Evolutionary conservation across 176 grass and related monocot genomes (phyloP).

Genomic region (Tillandsia leiboldiana): DNA sequence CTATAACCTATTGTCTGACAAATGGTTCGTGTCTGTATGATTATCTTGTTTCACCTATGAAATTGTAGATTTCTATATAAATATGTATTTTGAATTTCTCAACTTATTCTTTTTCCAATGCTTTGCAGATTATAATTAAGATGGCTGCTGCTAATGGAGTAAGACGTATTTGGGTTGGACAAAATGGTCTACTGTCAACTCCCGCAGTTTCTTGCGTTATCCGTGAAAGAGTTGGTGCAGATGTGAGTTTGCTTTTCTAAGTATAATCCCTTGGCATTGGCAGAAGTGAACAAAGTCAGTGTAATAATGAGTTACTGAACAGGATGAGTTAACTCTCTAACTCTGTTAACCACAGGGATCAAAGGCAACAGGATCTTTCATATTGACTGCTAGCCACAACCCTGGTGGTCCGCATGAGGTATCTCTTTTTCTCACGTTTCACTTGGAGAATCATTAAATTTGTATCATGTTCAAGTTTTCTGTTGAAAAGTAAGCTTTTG

Average conservation of each 20-base stretch:
- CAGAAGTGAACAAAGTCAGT: no score
- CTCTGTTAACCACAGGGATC: constrained; percentile 54
- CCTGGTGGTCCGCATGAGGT: constrained; percentile 86
- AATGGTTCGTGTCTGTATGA: neutral
- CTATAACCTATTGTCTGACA: neutral
- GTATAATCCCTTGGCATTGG: neutral
- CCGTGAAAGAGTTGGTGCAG: constrained; percentile 80
- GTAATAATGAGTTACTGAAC: neutral
- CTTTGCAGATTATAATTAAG: constrained; percentile 74
- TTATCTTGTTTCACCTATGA: neutral
- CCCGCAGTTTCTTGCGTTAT: constrained; percentile 93
- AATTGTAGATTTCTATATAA: neutral
- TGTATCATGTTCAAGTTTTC: neutral
- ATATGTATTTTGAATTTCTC: neutral
- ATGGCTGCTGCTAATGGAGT: constrained; percentile 97
- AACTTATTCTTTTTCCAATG: constrained; percentile 16
- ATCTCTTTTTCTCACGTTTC: constrained; percentile 23
- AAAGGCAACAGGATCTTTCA: constrained; percentile 89
- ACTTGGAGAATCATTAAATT: neutral
- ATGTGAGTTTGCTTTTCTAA: constrained; percentile 55
- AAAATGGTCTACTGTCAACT: constrained; percentile 80
- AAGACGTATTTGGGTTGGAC: constrained; percentile 89
- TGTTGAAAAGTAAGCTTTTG: neutral
- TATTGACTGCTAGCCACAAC: constrained; percentile 94
- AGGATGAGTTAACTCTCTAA: constrained; percentile 12